These are phyloP conservation scores for Eutrema japonicum DNA, from an alignment of 345 rosid genomes.

Conservation along the genomic window DNA sequence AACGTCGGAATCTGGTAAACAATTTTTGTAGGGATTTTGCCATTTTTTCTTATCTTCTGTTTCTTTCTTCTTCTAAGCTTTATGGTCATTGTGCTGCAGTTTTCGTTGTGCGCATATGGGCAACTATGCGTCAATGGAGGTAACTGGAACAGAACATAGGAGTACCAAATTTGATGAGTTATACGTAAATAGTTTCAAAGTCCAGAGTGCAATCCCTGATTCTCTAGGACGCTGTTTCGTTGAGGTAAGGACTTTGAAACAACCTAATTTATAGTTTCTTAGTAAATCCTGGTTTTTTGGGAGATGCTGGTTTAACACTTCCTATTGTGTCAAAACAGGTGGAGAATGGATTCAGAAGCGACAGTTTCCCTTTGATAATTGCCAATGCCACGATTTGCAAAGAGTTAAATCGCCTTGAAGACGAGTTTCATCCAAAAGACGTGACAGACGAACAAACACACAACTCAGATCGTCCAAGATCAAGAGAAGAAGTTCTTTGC, in stretches of 20 bases:
- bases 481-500: constrained; percentile 69
- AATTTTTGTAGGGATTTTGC: background rate
- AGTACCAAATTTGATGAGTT: constrained; percentile 57
- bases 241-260: constrained; percentile 56
- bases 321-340: constrained; percentile 54
- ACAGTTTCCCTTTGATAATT: constrained; percentile 77
- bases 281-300: background rate
- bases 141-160: constrained; percentile 37
- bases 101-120: constrained; percentile 67
- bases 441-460: constrained; percentile 37
- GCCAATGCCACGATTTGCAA: constrained; percentile 75
- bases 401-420: constrained; percentile 76
- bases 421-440: constrained; percentile 55
- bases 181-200: constrained; percentile 53
- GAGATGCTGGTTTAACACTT: constrained; percentile 18
- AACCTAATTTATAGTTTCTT: constrained; percentile 11
- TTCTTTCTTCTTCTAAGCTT: constrained; percentile 19
- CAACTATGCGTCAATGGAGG: constrained; percentile 58
- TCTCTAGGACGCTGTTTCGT: constrained; percentile 77
- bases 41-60: background rate
- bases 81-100: constrained; percentile 48
- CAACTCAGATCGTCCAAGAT: constrained; percentile 51
- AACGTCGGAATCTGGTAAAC: constrained; percentile 65
- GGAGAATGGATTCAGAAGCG: constrained; percentile 83
- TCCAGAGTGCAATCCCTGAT: constrained; percentile 42